Evolutionary conservation across 2,329 filamentous ascomycete genomes (phyloP).

Genomic region (Cladosporium sp.): DNA sequence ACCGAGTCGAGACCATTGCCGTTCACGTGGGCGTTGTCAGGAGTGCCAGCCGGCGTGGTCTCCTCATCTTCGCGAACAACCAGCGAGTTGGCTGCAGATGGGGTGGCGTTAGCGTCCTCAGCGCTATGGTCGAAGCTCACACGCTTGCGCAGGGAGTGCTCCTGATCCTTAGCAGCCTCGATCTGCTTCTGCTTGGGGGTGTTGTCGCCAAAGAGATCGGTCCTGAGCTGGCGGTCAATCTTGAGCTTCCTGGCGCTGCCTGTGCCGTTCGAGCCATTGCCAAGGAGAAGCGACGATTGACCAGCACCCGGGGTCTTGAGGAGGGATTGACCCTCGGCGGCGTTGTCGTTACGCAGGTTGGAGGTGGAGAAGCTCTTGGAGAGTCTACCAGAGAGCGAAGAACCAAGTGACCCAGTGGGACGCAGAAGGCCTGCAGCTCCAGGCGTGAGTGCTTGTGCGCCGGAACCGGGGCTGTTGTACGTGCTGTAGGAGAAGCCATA

Average conservation of each 20-base stretch:
- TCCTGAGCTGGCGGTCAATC: slow-evolving; percentile 83
- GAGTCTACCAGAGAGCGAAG: slow-evolving; percentile 52
- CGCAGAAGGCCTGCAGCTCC: slow-evolving; percentile 61
- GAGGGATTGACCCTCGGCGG: slow-evolving; percentile 28
- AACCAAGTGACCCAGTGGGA: slow-evolving; percentile 58
- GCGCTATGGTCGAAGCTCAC: slow-evolving; percentile 81
- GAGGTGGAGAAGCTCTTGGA: slow-evolving; percentile 86
- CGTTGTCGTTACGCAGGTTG: slow-evolving; percentile 79
- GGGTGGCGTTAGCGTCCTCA: slow-evolving; percentile 30
- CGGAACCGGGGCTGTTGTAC: slow-evolving; percentile 69
- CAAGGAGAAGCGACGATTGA: slow-evolving; percentile 10
- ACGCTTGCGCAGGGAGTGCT: slow-evolving; percentile 60
- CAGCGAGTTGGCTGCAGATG: slow-evolving; percentile 40
- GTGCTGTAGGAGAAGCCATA: slow-evolving; percentile 93
- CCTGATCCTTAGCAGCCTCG: slow-evolving; percentile 27
- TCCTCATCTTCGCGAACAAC: slow-evolving; percentile 44
- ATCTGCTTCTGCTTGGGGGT: slow-evolving; percentile 16
- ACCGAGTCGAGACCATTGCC: slow-evolving; percentile 8
- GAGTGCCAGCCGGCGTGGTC: slow-evolving; percentile 10
- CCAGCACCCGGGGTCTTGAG: slow-evolving; percentile 9
- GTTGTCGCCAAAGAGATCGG: slow-evolving; percentile 52
- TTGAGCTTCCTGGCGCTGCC: slow-evolving; percentile 83
- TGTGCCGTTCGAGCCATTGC: slow-evolving; percentile 60
- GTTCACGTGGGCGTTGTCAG: slow-evolving; percentile 38
- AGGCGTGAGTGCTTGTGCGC: slow-evolving; percentile 59